phyloP scores from a whole-genome alignment of 1,139 yeast species.

The Sporopachydermia cereana region DNA sequence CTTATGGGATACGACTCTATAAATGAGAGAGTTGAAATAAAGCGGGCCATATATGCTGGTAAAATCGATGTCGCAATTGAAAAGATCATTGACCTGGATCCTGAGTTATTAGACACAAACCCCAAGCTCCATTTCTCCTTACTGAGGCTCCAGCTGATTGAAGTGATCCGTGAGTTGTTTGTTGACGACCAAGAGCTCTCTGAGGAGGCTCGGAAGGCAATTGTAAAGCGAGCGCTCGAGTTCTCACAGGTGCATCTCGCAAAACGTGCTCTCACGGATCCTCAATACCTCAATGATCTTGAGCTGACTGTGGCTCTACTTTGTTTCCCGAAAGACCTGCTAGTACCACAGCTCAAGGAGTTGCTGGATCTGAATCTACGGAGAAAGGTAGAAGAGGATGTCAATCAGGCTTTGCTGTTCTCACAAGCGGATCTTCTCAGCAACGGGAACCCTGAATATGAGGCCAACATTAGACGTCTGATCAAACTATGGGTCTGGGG shows the following conservation, averaged over 20 bases:
- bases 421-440: constrained; percentile 15
- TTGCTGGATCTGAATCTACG: constrained; percentile 24
- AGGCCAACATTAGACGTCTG: constrained; percentile 23
- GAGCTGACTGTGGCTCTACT: constrained; percentile 30
- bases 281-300: constrained; percentile 22
- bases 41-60: constrained; percentile 24
- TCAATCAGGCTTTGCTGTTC: constrained; percentile 25
- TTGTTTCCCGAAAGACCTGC: constrained; percentile 25
- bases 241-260: constrained; percentile 28
- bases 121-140: constrained; percentile 25
- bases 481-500: constrained; percentile 26
- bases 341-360: constrained; percentile 21
- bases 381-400: constrained; percentile 24
- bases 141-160: constrained; percentile 27
- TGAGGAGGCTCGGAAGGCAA: not conserved
- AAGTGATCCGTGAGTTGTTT: constrained; percentile 22
- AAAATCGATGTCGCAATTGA: constrained; percentile 26
- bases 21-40: constrained; percentile 23
- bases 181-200: not conserved
- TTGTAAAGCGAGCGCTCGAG: constrained; percentile 23
- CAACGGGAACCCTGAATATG: constrained; percentile 15
- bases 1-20: constrained; percentile 17
- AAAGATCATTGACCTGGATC: constrained; percentile 26
- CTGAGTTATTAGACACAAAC: constrained; percentile 26
- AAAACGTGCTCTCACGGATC: constrained; percentile 23